Evolutionary conservation across 108 stramenopile genomes (phyloP), one percentile per base, ranked within the genome.

Genomic region (Pseudonitzschia pungens): DNA sequence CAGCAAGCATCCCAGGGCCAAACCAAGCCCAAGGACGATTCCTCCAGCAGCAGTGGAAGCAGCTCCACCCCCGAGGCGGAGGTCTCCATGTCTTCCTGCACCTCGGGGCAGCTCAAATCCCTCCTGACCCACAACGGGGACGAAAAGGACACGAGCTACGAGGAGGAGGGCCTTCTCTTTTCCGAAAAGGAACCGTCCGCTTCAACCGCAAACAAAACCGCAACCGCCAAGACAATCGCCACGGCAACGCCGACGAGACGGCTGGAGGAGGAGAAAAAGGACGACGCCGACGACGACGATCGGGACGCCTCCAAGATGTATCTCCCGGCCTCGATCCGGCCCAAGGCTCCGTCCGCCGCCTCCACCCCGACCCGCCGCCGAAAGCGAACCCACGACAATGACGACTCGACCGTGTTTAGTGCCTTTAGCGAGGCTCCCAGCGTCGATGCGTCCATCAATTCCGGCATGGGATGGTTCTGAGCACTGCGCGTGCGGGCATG

Each of bases 381-480:
- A 2, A 55, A 24, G 2, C 10, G n/a, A n/a, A n/a, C 3, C 54
- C 2, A 55, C 54, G 10, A 55, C 45, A 50, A 22, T 21, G 66
- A 50, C 26, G 66, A 67, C 43, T 10, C 43, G 14, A 67, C 43
- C 0, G 45, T 50, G 10, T 44, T 28, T 27, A 67, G 66, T 22
- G 66, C 45, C 16, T 24, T 67, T 12, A 67, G 66, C 44, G 66
- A 44, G 11, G 66, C 66, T 28, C 66, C 66, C 18, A 67, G 66
- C 43, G 66, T 67, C n/a, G 66, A 67, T n/a, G 66, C 8, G 12
- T 28, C 45, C 28, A 67, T 67, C 22, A 16, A 11, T 4, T 67
- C 66, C 20, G 0, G 43, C 16, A 67, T 67, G 66, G 66, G 66
- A 48, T 67, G 66, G 66, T 67, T 67, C 27, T 67, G 43, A 65